A percentile compares a stretch with the other conserved stretches of the same genome.
These are phyloP conservation scores for Effrenium voratum DNA, from an alignment of 73 alveolate species.

Conservation along the genomic window DNA sequence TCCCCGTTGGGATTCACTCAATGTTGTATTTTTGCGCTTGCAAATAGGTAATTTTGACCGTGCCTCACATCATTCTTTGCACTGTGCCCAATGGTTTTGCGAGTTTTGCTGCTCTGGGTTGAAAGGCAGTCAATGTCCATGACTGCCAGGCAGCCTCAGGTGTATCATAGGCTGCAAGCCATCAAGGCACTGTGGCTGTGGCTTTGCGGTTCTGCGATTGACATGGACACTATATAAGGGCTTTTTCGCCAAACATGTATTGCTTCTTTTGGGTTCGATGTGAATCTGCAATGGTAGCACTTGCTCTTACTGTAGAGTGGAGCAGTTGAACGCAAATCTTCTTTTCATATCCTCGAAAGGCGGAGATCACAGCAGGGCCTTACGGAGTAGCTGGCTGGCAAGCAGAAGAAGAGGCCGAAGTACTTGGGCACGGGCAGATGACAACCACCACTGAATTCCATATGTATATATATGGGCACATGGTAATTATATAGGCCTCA, in stretches of 20 bases:
- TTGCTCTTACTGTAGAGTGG: neutral
- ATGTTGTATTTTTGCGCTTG: no score
- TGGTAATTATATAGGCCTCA: no score
- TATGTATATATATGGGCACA: no score
- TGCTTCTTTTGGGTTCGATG: neutral
- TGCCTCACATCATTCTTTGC: no score
- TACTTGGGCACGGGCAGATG: no score
- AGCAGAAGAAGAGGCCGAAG: constrained; percentile 93
- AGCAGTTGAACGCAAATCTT: neutral
- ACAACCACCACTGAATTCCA: no score
- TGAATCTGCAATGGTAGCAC: neutral
- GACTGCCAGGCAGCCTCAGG: constrained; percentile 56
- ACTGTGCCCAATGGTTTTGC: no score
- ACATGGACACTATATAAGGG: neutral
- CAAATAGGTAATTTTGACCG: no score
- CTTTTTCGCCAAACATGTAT: neutral
- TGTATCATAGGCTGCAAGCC: constrained; percentile 82
- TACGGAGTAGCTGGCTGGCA: constrained; percentile 94
- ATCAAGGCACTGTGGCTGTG: constrained; percentile 71
- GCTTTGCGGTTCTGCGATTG: neutral
- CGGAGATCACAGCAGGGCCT: constrained; percentile 92
- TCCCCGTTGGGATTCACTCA: no score
- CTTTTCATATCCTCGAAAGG: constrained; percentile 17
- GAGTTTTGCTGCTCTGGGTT: neutral
- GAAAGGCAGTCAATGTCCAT: neutral